Evolutionary conservation across 495 filamentous ascomycete genomes (phyloP), one percentile per base, ranked within the genome.

Genomic region (Delitschia confertaspora): DNA sequence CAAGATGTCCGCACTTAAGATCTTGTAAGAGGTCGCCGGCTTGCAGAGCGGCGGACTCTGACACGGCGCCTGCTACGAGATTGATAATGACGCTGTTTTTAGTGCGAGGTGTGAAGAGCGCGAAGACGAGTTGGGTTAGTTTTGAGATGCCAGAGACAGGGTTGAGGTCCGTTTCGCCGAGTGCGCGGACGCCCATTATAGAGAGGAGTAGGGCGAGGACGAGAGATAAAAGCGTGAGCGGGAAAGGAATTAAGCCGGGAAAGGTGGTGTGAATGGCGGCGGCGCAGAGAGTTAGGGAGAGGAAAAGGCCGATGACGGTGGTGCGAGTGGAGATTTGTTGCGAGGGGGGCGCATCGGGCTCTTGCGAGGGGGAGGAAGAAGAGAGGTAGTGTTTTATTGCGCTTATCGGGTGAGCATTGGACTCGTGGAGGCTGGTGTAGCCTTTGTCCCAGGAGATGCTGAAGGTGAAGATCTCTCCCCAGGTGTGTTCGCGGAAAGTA

Each of bases 11-110:
- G 0, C 91, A 95, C 62, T 99, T 99, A 23, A 99, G 74, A 59
- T 99, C 91, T 55, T 99, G 91, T 83, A 99, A 88, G 58, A 99
- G 79, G 60, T 99, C 91, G 9, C 91, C 91, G 3, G 91, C 93
- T 66, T 99, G 93, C 23, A 94, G 69, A 5, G 91, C 91, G 17
- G 89, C 91, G 36, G 86, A 80, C 57, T 85, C 79, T 26, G 78
- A 76, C 22, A 96, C 83, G 0, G 89, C 93, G n/a, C 91, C 91
- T 0, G 87, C 91, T 7, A 99, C 74, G 8, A 96, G 73, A 47
- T 99, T 99, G 47, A 94, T 94, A 41, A 89, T 70, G 3, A 98
- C 76, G 11, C 86, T 83, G 42, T 88, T 83, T 42, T 76, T 78
- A 4, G 53, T 31, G 8, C 26, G 47, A 1, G 93, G 86, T 9